Percentiles rank a stretch among this genome's conserved stretches.
These are phyloP conservation scores for Thermomucor indicae-seudaticae DNA, from an alignment of 371 early-diverging fungal genomes.

Conservation along the genomic window DNA sequence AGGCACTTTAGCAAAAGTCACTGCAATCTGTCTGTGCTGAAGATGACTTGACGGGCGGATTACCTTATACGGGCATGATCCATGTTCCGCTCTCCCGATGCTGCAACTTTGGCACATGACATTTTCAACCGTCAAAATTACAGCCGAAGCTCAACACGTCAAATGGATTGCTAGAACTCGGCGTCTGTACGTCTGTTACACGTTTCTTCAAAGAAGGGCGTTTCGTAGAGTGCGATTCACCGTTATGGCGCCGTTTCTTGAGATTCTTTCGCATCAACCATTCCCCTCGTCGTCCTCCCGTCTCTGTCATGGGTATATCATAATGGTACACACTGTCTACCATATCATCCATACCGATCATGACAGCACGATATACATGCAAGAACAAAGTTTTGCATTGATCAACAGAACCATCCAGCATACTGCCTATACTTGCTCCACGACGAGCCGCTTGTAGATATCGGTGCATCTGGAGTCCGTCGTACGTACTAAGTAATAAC, in stretches of 20 bases:
- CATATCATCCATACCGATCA: constrained; percentile 8
- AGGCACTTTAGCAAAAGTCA: too few relatives aligned
- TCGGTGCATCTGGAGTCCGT: constrained; percentile 8
- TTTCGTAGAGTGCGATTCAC: too few relatives aligned
- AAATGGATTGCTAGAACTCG: constrained; percentile 32
- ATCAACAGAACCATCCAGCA: constrained; percentile 13
- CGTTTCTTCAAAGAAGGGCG: background rate
- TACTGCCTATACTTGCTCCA: constrained; percentile 21
- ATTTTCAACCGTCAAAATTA: constrained; percentile 25
- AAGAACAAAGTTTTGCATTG: constrained; percentile 11
- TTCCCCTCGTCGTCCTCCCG: background rate
- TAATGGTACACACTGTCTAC: constrained; percentile 24
- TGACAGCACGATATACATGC: constrained; percentile 13
- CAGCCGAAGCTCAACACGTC: constrained; percentile 36
- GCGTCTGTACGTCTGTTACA: too few relatives aligned
- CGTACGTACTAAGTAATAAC: constrained; percentile 14
- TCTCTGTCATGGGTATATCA: constrained; percentile 4
- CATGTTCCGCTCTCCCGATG: too few relatives aligned
- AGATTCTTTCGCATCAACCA: constrained; percentile 8
- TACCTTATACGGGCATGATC: too few relatives aligned
- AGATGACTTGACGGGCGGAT: too few relatives aligned
- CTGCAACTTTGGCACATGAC: too few relatives aligned
- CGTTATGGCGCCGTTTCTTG: too few relatives aligned
- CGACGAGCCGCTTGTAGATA: constrained; percentile 21
- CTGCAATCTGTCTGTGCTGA: too few relatives aligned